Evolutionary conservation across 495 filamentous ascomycete genomes (phyloP).

Genomic region (Aspergillus wentii): DNA sequence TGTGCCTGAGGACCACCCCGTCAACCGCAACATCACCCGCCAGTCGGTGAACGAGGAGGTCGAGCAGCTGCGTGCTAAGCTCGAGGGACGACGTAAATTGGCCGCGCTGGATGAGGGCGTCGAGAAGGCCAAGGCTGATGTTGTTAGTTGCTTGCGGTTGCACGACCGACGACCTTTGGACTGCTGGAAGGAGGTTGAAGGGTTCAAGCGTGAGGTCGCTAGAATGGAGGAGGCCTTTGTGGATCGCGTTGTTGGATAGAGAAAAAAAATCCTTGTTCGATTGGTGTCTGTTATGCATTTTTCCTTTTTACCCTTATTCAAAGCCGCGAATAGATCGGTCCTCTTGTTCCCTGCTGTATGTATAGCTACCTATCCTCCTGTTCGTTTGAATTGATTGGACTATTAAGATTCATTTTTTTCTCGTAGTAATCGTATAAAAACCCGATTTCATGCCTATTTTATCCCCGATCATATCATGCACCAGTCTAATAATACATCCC

Average conservation of each 20-base stretch:
- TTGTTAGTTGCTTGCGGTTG: slow-evolving; percentile 75
- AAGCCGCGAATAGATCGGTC: too few species aligned
- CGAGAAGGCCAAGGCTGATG: slow-evolving; percentile 66
- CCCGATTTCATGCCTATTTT: too few species aligned
- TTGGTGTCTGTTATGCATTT: too few species aligned
- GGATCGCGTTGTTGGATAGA: slow-evolving; percentile 66
- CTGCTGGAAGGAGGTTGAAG: slow-evolving; percentile 92
- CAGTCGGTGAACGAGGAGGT: slow-evolving; percentile 62
- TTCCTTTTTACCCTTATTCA: too few species aligned
- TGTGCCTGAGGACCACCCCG: slow-evolving; percentile 14
- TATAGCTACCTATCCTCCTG: too few species aligned
- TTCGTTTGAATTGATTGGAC: too few species aligned
- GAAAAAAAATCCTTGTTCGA: too few species aligned
- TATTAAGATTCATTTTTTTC: too few species aligned
- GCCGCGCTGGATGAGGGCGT: slow-evolving; percentile 59
- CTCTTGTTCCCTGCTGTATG: too few species aligned
- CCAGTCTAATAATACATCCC: too few species aligned
- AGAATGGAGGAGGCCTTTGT: slow-evolving; percentile 82
- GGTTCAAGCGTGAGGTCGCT: slow-evolving; percentile 82
- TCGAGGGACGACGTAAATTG: slow-evolving; percentile 71
- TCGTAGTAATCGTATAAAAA: too few species aligned
- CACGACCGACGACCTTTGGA: slow-evolving; percentile 89
- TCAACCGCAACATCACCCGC: slow-evolving; percentile 43
- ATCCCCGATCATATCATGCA: too few species aligned
- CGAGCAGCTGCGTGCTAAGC: slow-evolving; percentile 64